Evolutionary conservation across 169 alveolate species (phyloP).

Genomic region (Plasmodium coatneyi): DNA sequence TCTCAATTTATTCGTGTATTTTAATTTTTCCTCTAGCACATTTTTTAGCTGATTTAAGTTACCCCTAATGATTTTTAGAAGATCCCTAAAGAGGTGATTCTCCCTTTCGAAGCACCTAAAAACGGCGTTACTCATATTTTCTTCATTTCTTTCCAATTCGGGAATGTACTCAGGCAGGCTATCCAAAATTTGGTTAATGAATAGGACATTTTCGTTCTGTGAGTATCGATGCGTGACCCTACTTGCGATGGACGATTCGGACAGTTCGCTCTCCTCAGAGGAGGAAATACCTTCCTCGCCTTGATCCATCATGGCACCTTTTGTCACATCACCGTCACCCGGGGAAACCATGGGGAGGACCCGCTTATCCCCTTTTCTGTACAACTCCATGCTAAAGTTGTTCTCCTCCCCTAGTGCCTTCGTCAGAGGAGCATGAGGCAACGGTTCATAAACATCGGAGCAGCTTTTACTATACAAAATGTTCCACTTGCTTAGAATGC

Average conservation of each 20-base stretch:
- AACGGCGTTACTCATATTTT: slow-evolving; percentile 91
- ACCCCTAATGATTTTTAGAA: slow-evolving; percentile 36
- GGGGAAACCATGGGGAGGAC: neutral
- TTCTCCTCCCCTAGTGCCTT: slow-evolving; percentile 25
- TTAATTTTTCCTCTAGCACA: slow-evolving; percentile 66
- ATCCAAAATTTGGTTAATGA: slow-evolving; percentile 75
- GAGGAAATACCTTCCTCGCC: neutral
- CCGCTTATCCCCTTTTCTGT: neutral
- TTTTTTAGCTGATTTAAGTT: slow-evolving; percentile 70
- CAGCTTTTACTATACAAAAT: slow-evolving; percentile 57
- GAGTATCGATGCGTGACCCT: slow-evolving; percentile 53
- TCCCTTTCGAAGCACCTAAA: slow-evolving; percentile 95
- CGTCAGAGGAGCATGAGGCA: slow-evolving; percentile 41
- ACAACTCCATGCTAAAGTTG: neutral
- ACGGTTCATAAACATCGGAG: slow-evolving; percentile 66
- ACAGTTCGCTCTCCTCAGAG: slow-evolving; percentile 15
- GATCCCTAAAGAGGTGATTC: slow-evolving; percentile 41
- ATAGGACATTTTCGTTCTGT: slow-evolving; percentile 80
- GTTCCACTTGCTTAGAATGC: slow-evolving; percentile 69
- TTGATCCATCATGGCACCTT: neutral
- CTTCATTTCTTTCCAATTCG: slow-evolving; percentile 84
- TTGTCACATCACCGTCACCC: neutral
- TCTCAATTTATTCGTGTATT: slow-evolving; percentile 72
- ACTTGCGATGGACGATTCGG: slow-evolving; percentile 23
- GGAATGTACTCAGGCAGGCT: slow-evolving; percentile 87